Percentiles rank a stretch among this genome's conserved stretches.
Conservation (phyloP, 2,329 filamentous ascomycete species). For the Fusarium globosum region DNA sequence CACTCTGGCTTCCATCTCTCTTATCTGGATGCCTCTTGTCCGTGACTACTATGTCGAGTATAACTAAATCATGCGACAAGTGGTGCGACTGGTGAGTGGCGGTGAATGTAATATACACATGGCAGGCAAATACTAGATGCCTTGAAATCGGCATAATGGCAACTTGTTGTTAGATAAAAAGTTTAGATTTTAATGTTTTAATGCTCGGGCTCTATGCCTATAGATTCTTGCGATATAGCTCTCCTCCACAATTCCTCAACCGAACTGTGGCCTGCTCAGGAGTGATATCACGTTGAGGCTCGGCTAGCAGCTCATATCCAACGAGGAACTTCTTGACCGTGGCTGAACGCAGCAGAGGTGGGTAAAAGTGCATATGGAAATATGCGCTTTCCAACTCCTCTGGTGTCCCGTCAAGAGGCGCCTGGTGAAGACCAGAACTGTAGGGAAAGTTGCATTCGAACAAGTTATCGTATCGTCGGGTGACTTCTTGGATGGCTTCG, state of each 20-base stretch:
- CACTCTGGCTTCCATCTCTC: constrained; percentile 60
- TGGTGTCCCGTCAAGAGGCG: constrained; percentile 81
- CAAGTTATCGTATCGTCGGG: constrained; percentile 92
- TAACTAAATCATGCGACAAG: constrained; percentile 35
- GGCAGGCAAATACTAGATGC: neutral
- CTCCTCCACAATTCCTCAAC: constrained; percentile 79
- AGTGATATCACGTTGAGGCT: constrained; percentile 98
- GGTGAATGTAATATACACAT: neutral
- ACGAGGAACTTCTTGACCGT: constrained; percentile 97
- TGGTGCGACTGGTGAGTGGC: neutral
- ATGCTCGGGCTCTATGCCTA: constrained; percentile 28
- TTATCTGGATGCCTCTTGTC: constrained; percentile 74
- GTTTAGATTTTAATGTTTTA: constrained; percentile 4
- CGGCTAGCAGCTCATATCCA: constrained; percentile 95
- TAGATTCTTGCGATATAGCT: constrained; percentile 79
- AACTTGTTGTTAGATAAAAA: constrained; percentile 26
- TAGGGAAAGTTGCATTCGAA: constrained; percentile 98
- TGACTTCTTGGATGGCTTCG: constrained; percentile 87
- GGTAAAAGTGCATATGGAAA: constrained; percentile 98
- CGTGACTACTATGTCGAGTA: constrained; percentile 74
- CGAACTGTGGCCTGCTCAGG: constrained; percentile 91
- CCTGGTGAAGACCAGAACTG: constrained; percentile 96
- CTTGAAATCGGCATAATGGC: neutral
- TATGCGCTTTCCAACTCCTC: constrained; percentile 90
- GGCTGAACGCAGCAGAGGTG: constrained; percentile 88